These are phyloP conservation scores for Austroboletus eburneus DNA, from an alignment of 768 basidiomycete genomes.

Conservation along the genomic window DNA sequence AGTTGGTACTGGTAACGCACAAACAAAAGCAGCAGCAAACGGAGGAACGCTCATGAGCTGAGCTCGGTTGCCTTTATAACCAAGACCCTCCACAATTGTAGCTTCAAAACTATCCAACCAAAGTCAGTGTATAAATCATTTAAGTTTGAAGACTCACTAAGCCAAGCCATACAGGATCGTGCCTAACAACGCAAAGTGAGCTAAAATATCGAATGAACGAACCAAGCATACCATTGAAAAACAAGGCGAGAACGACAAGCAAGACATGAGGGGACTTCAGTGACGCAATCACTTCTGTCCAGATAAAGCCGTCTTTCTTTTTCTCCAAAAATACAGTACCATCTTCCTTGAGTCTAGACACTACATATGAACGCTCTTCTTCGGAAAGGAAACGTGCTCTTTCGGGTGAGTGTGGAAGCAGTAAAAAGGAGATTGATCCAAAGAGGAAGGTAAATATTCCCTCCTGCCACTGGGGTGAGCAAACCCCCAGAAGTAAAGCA, in stretches of 20 bases:
- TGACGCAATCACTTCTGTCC: slow-evolving; percentile 50
- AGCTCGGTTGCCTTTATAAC: slow-evolving; percentile 48
- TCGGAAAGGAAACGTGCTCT: slow-evolving; percentile 47
- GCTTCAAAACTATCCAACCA: slow-evolving; percentile 56
- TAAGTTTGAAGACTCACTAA: slow-evolving; percentile 15
- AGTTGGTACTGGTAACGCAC: slow-evolving; percentile 29
- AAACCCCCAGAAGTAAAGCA: neutral
- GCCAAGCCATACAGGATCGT: slow-evolving; percentile 15
- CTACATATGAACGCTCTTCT: slow-evolving; percentile 47
- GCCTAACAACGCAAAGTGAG: slow-evolving; percentile 6
- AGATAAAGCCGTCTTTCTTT: slow-evolving; percentile 46
- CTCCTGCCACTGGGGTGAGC: slow-evolving; percentile 30
- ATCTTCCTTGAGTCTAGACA: slow-evolving; percentile 20
- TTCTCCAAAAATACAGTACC: slow-evolving; percentile 39
- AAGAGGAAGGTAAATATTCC: slow-evolving; percentile 61
- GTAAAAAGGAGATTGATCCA: slow-evolving; percentile 46
- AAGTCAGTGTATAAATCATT: slow-evolving; percentile 31
- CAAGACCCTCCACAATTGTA: slow-evolving; percentile 62
- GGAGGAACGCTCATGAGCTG: slow-evolving; percentile 64
- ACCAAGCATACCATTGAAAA: slow-evolving; percentile 47
- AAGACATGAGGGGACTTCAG: slow-evolving; percentile 52
- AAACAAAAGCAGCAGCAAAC: slow-evolving; percentile 45
- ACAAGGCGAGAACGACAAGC: slow-evolving; percentile 46
- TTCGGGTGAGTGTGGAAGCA: slow-evolving; percentile 44
- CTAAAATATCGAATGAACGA: neutral